Evolutionary conservation across 2,329 filamentous ascomycete species (phyloP), one percentile per base, ranked within the genome.

Genomic region (Didymella glomerata): DNA sequence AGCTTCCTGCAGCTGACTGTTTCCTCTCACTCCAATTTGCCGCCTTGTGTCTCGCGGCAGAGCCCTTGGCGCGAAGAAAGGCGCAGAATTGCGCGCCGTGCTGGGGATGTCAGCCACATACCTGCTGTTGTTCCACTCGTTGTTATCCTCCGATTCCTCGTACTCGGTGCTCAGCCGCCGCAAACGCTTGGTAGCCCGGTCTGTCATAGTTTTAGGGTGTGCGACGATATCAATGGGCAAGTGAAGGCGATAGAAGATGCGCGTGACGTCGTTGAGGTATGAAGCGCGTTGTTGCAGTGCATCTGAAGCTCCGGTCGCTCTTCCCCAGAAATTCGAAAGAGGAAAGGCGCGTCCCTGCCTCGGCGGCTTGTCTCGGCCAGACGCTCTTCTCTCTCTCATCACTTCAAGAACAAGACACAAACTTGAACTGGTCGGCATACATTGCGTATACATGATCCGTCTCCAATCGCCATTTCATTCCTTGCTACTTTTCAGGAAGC

Each of bases 101-200:
- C 63, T 41, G 34, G 48, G 34, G 50, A 46, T 64, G 66, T 67
- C 69, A 74, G 68, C 74, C 74, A 73, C 65, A 62, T 70, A 70
- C 68, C 68, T 72, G 65, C 60, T 69, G 64, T 63, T 69, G 40
- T 59, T 63, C 67, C 68, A 63, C 63, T 71, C 56, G 50, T 49
- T 28, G 25, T 47, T 59, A 63, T 71, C 62, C 57, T 60, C 54
- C 70, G 67, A 72, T 42, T 76, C 73, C 57, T 78, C 75, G 65
- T 76, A 66, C 60, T 79, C 78, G 64, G 72, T 76, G 70, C 74
- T 79, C 63, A 76, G 68, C 54, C 77, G 76, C 55, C 76, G 74
- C 67, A 75, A 69, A 60, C 77, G 77, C 71, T 78, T 79, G 22
- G 70, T 68, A 25, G 76, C 70, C 18, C 72, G 66, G 46, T 75